Base-by-base conservation (phyloP, 129 eudicot genomes). In the Artemisia tridentata region DNA sequence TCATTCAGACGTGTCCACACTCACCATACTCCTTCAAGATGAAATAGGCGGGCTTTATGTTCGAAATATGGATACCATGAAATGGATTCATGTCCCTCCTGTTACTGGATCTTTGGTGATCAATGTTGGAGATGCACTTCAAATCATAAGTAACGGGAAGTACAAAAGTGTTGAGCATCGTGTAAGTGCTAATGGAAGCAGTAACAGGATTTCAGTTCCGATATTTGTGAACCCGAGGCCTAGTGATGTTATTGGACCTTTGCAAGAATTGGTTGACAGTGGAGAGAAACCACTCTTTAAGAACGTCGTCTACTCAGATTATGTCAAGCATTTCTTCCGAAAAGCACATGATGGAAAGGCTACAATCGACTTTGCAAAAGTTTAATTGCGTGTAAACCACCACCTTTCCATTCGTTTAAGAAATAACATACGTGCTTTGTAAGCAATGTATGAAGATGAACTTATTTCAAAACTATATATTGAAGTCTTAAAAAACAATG, bases 271-370 rank as follows among this genome's bases (percentile, higher is more conserved):
- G 10, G 18, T 25, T 27, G 10, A 60, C 18, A 60, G 45, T 6
- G 65, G 65, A 29, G 65, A 60, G 46, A 60, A 27, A 14, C 65
- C 65, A 7, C 45, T 60, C 43, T 60, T 14, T 27, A 60, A 60
- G 65, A 38, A 60, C 0, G 46, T 60, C 11, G 18, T 60, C 1
- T 27, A 60, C 18, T 59, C 65, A 15, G 65, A 59, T 27, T 59
- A 59, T 13, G 65, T 59, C 43, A 59, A 59, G 18, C 65, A 59
- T 18, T 59, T 59, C 14, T 59, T 59, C 43, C 23, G 43, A 25
- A 59, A 59, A 59, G 65, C 65, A 7, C 65, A 60, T 60, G 46
- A 60, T 11, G 65, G 65, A 41, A 60, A 60, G 65, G 65, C 65
- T 2, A 60, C 65, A 27, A 4, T 60, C 31, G 65, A 60, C 3